Evolutionary conservation across 176 grass and related monocot species (phyloP), one percentile per base, ranked within the genome.

Genomic region (Cymbopogon citratus): DNA sequence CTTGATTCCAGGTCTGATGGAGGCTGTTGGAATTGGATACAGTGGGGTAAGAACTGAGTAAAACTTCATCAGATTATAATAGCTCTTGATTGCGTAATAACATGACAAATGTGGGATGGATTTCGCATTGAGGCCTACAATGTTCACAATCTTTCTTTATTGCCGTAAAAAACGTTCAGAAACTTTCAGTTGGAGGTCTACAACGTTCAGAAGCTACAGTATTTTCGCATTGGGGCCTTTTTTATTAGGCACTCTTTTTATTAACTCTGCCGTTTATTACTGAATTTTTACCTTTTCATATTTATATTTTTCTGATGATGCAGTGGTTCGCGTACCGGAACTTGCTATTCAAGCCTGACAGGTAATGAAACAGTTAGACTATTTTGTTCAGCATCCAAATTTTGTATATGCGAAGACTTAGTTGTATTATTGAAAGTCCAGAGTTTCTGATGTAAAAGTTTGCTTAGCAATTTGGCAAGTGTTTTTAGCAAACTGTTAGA

Each of bases 301-400:
- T 57, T 68, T 7, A 15, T 7, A 54, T 6, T 69, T 33, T 68
- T 54, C 54, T 64, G 19, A 46, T 64, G 19, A 46, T 84, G 79
- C 88, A 98, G 96, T 98, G 85, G 87, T 98, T 98, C 74, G 87
- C 90, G 66, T 98, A 95, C 60, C 78, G 77, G 29, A 93, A 98
- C 69, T 86, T 98, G 66, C 52, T 98, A 52, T 93, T 91, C 89
- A 95, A 95, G 77, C 76, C 96, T 35, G 92, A 98, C 85, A 98
- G 96, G 96, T 98, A 86, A 43, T 26, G 39, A 19, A 73, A 66
- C 65, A 36, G 24, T 19, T 18, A 13, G 27, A 1, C 21, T 54
- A 46, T 59, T 54, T 43, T 54, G 71, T 48, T 31, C 31, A 52
- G 14, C 24, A 39, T 69, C 3, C 27, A 40, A 69, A 69, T 40